These are phyloP conservation scores for Dioszegia crocea DNA, from an alignment of 768 basidiomycete genomes.

Conservation along the genomic window DNA sequence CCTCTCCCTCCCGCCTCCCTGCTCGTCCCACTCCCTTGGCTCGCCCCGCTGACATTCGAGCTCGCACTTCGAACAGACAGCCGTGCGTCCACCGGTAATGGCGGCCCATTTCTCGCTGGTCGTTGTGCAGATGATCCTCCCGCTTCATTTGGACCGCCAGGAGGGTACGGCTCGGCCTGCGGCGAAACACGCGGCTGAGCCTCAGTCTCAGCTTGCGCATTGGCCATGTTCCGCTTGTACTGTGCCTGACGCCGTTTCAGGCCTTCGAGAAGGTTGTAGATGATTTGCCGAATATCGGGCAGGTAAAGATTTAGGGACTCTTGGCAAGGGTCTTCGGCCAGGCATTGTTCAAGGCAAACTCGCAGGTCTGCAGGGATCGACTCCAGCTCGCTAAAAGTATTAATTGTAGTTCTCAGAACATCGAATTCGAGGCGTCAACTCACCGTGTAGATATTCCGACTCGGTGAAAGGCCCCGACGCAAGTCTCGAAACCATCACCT, in stretches of 20 bases:
- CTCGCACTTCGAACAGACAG: constrained; percentile 5
- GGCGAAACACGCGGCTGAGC: not conserved
- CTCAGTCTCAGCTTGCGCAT: not conserved
- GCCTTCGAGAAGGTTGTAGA: constrained; percentile 86
- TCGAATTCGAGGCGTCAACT: constrained; percentile 48
- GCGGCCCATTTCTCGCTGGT: not conserved
- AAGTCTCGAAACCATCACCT: constrained; percentile 95
- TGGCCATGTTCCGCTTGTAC: constrained; percentile 67
- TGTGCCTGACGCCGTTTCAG: constrained; percentile 85
- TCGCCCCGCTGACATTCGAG: constrained; percentile 4
- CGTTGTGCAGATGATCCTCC: not conserved
- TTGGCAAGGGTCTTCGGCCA: constrained; percentile 80
- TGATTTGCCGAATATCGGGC: constrained; percentile 84
- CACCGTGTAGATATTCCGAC: constrained; percentile 89
- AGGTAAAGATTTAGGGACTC: constrained; percentile 84
- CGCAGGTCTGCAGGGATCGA: constrained; percentile 84
- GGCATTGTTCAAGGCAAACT: constrained; percentile 77
- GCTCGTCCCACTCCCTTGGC: not conserved
- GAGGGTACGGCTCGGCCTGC: not conserved
- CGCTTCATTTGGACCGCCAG: constrained; percentile 50
- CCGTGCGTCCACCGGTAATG: constrained; percentile 26
- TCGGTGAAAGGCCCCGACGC: constrained; percentile 77
- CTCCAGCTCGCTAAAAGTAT: constrained; percentile 67
- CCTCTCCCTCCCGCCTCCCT: not conserved
- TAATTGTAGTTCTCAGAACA: not conserved